phyloP scores from a whole-genome alignment of 768 basidiomycete genomes.

The Xerocomellus amylosporus region DNA sequence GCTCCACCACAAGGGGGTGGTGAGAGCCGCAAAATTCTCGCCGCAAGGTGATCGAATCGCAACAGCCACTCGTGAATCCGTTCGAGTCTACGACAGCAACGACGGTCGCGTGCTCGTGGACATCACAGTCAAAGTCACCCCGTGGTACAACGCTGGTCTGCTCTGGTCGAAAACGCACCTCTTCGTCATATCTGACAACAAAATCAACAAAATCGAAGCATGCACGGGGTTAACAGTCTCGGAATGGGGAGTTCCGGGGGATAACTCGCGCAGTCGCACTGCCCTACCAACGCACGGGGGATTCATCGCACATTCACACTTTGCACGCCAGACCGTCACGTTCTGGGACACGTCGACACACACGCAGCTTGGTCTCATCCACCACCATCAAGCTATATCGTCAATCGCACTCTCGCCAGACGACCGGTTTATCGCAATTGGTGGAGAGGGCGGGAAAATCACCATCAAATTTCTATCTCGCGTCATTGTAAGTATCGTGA shows the following conservation, averaged over 20 bases:
- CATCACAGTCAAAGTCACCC: not conserved
- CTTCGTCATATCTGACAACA: not conserved
- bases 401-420: not conserved
- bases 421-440: not conserved
- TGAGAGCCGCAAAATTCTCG: not conserved
- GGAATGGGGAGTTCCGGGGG: not conserved
- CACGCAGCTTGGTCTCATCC: not conserved
- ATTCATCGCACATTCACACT: constrained; percentile 1
- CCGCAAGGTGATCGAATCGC: not conserved
- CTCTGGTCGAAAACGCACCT: constrained; percentile 1
- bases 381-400: not conserved
- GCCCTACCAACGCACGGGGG: not conserved
- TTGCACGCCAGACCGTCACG: not conserved
- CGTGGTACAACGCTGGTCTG: not conserved
- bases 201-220: not conserved
- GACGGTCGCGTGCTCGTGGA: not conserved
- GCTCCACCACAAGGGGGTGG: not conserved
- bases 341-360: not conserved
- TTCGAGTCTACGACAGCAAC: not conserved
- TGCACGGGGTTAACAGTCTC: not conserved
- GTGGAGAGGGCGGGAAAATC: not conserved
- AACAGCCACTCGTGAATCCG: not conserved
- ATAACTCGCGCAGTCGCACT: not conserved
- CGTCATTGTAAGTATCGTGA: not conserved
- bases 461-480: not conserved